Evolutionary conservation across 106 monocot species (phyloP).

Genomic region (Narthecium ossifragum): DNA sequence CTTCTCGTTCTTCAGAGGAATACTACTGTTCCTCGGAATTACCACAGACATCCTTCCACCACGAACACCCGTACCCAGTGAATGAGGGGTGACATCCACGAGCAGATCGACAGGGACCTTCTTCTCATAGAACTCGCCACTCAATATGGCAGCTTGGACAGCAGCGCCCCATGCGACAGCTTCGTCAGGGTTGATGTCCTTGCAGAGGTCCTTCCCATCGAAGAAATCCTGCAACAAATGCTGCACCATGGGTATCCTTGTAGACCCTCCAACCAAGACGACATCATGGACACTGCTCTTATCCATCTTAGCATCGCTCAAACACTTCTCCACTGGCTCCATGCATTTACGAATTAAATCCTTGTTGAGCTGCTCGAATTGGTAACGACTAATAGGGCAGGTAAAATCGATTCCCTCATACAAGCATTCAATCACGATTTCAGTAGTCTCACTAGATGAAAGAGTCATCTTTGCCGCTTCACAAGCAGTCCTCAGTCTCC

Average conservation of each 20-base stretch:
- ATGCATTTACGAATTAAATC: slow-evolving; percentile 36
- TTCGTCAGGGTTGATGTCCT: slow-evolving; percentile 44
- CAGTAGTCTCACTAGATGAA: slow-evolving; percentile 3
- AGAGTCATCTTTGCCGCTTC: slow-evolving; percentile 4
- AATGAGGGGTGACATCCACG: slow-evolving; percentile 28
- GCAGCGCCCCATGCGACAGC: slow-evolving; percentile 49
- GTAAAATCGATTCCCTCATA: slow-evolving; percentile 3
- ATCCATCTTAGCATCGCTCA: slow-evolving; percentile 40
- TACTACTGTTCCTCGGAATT: slow-evolving; percentile 24
- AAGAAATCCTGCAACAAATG: slow-evolving; percentile 47
- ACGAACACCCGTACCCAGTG: slow-evolving; percentile 19
- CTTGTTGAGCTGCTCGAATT: slow-evolving; percentile 41
- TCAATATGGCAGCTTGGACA: slow-evolving; percentile 42
- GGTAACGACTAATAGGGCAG: slow-evolving; percentile 1
- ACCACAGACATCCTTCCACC: slow-evolving; percentile 22
- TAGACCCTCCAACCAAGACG: slow-evolving; percentile 52
- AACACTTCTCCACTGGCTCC: slow-evolving; percentile 46
- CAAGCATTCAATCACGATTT: slow-evolving; percentile 1
- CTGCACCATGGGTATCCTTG: slow-evolving; percentile 48
- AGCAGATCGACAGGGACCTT: slow-evolving; percentile 29
- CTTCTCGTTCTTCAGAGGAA: too few relatives aligned
- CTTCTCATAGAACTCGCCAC: slow-evolving; percentile 38
- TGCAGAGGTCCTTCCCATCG: slow-evolving; percentile 46
- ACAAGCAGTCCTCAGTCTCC: slow-evolving; percentile 10
- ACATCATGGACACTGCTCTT: slow-evolving; percentile 38